Conservation (phyloP, 129 eudicot genomes). For the Helichrysum umbraculigerum region DNA sequence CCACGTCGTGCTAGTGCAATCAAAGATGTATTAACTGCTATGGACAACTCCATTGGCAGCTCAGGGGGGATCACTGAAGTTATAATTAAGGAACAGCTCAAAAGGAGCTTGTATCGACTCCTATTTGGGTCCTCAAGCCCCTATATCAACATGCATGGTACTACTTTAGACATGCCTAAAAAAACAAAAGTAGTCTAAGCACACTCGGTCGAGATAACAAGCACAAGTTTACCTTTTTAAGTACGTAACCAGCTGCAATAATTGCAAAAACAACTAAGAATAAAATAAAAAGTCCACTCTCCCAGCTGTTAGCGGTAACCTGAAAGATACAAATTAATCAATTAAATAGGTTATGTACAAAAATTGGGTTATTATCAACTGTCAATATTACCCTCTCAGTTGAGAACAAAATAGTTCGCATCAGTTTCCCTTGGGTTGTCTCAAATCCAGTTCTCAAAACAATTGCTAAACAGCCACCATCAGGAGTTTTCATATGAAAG, state of each 20-base stretch:
- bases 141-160: conserved; percentile 34
- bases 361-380: conserved; percentile 5
- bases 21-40: conserved; percentile 95
- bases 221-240: conserved; percentile 64
- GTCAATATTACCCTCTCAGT: conserved; percentile 79
- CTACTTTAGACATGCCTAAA: neutral
- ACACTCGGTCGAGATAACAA: neutral
- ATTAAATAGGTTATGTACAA: neutral
- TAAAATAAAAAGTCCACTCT: conserved; percentile 84
- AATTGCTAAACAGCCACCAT: conserved; percentile 96
- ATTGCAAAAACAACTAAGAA: conserved; percentile 89
- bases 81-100: conserved; percentile 92
- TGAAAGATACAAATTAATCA: conserved; percentile 26
- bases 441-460: conserved; percentile 94
- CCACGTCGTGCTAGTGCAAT: conserved; percentile 90
- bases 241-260: conserved; percentile 95
- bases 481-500: conserved; percentile 80
- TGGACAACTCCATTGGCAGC: conserved; percentile 95
- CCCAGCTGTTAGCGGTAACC: conserved; percentile 99
- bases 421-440: conserved; percentile 95
- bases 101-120: conserved; percentile 89
- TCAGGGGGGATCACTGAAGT: conserved; percentile 98
- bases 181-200: neutral
- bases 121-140: conserved; percentile 99
- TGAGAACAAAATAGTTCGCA: conserved; percentile 94